A percentile compares a stretch with the other conserved stretches of the same genome.
Conservation (phyloP, 805 yeast genomes). For the Candida quercuum region DNA sequence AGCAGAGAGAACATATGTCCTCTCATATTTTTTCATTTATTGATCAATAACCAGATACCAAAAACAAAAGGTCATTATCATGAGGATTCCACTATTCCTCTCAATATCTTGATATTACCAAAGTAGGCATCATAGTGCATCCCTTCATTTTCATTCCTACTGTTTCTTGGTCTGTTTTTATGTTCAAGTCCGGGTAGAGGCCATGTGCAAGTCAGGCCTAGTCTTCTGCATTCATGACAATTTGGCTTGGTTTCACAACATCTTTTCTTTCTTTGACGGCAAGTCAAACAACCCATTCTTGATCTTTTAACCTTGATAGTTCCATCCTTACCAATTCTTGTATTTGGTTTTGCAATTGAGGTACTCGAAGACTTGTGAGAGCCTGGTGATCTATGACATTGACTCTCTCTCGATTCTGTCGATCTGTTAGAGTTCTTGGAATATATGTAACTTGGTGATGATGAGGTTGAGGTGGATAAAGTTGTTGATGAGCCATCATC, state of each 20-base stretch:
- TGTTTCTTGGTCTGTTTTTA: slow-evolving; percentile 44
- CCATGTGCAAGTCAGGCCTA: slow-evolving; percentile 64
- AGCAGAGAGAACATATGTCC: too few species aligned
- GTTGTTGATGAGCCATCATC: slow-evolving; percentile 6
- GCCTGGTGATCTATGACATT: too few species aligned
- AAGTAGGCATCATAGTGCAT: slow-evolving; percentile 48
- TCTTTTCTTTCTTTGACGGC: slow-evolving; percentile 71
- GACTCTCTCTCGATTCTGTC: too few species aligned
- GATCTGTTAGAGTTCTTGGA: background rate
- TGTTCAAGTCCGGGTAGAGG: slow-evolving; percentile 56
- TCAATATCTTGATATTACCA: slow-evolving; percentile 54
- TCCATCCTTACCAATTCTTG: too few species aligned
- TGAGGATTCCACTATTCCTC: slow-evolving; percentile 51
- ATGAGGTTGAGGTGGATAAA: slow-evolving; percentile 2
- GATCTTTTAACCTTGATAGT: slow-evolving; percentile 36
- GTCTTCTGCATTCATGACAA: slow-evolving; percentile 64
- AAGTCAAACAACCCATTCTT: slow-evolving; percentile 72
- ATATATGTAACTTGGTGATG: slow-evolving; percentile 3
- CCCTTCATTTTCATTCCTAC: slow-evolving; percentile 39
- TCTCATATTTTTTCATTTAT: too few species aligned
- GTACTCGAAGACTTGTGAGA: too few species aligned
- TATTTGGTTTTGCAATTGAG: too few species aligned
- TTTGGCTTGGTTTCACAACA: slow-evolving; percentile 68
- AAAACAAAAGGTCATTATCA: background rate
- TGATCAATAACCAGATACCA: too few species aligned